Conservation (phyloP, 768 basidiomycete species). For the Cytidiella melzeri region DNA sequence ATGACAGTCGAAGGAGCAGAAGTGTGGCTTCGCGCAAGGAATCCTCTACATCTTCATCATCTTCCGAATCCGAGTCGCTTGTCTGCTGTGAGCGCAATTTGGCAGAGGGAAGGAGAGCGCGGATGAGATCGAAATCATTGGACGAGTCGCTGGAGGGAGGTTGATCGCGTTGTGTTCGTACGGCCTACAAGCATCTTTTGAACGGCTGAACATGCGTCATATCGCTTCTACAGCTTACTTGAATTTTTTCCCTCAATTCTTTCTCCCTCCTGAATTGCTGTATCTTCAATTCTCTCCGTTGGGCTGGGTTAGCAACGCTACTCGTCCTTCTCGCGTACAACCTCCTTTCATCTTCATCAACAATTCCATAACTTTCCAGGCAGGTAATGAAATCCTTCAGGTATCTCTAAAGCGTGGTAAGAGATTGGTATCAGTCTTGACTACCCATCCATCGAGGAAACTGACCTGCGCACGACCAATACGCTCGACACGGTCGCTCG, state of each 20-base stretch:
- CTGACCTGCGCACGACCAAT: conserved; percentile 57
- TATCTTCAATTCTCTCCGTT: conserved; percentile 83
- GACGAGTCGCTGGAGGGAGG: conserved; percentile 25
- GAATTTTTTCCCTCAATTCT: conserved; percentile 62
- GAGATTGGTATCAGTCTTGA: conserved; percentile 11
- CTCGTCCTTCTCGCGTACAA: conserved; percentile 46
- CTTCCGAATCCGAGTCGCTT: conserved; percentile 36
- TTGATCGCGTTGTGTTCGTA: conserved; percentile 50
- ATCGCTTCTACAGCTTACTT: conserved; percentile 56
- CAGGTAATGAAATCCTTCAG: conserved; percentile 33
- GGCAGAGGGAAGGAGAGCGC: conserved; percentile 47
- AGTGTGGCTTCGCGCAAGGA: conserved; percentile 60
- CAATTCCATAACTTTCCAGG: conserved; percentile 60
- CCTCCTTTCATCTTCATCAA: conserved; percentile 53
- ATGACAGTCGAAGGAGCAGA: conserved; percentile 67
- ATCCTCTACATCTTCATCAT: conserved; percentile 58
- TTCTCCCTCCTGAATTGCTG: conserved; percentile 86
- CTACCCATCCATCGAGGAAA: conserved; percentile 4
- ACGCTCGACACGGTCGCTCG: conserved; percentile 48
- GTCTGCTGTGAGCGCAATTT: not conserved
- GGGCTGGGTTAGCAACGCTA: conserved; percentile 55
- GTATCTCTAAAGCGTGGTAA: conserved; percentile 34
- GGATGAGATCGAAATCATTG: conserved; percentile 58
- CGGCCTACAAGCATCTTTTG: conserved; percentile 29
- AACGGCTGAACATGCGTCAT: not conserved